These are phyloP conservation scores for Endoconidiophora polonica DNA, from an alignment of 2,329 filamentous ascomycete genomes.

Conservation along the genomic window DNA sequence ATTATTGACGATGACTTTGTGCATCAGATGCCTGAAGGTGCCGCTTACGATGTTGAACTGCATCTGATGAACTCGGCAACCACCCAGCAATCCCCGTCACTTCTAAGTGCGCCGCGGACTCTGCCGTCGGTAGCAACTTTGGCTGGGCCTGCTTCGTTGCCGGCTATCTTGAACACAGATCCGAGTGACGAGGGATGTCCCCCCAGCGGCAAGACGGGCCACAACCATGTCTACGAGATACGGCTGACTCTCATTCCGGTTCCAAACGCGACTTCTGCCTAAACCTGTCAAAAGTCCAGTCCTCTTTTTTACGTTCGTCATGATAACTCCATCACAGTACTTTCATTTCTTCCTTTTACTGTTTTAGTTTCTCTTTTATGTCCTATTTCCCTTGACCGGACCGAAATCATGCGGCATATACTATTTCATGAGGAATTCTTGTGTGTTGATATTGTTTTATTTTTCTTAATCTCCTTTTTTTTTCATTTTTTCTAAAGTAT, in stretches of 20 bases:
- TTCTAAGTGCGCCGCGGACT: not conserved
- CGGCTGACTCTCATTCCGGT: not conserved
- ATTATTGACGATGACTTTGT: slow-evolving; percentile 85
- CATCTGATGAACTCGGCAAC: slow-evolving; percentile 42
- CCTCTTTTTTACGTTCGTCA: not conserved
- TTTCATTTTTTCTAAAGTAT: not conserved
- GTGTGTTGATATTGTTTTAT: no score
- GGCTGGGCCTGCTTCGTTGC: slow-evolving; percentile 4
- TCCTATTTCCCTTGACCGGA: not conserved
- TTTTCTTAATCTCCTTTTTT: not conserved
- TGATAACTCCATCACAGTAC: not conserved
- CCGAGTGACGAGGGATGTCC: not conserved
- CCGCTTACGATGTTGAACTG: slow-evolving; percentile 35
- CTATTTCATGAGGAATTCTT: no score
- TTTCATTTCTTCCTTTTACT: not conserved
- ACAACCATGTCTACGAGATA: slow-evolving; percentile 8
- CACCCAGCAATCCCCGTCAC: slow-evolving; percentile 30
- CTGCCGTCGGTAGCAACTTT: slow-evolving; percentile 3
- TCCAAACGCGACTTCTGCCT: not conserved
- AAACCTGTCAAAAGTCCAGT: not conserved
- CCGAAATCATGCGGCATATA: no score
- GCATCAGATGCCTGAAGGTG: slow-evolving; percentile 66
- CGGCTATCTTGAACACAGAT: slow-evolving; percentile 4
- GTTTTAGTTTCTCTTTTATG: not conserved
- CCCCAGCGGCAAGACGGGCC: not conserved